Evolutionary conservation across 2,329 filamentous ascomycete species (phyloP), one percentile per base, ranked within the genome.

Genomic region (Apiospora koreana): DNA sequence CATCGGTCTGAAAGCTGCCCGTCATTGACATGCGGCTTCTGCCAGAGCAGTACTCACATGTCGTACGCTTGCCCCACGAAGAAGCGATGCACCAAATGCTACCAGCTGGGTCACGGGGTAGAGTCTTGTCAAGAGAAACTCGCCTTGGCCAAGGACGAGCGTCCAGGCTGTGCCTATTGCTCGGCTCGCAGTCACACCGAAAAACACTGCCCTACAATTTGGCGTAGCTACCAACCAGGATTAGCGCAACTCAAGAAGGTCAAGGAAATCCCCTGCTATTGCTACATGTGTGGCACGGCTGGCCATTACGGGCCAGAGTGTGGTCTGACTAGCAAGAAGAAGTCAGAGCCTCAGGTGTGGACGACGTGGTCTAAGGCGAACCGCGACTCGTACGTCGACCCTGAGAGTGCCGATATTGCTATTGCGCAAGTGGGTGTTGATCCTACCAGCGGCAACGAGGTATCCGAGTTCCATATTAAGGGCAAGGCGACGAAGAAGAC

Each of bases 121-220:
- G 74, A 79, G 0, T 74, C 80, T 9, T 94, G 92, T 76, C 75
- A 79, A 1, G 88, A 91, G 72, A 88, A 89, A 71, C 83, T 92
- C 54, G 78, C 80, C 2, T 73, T 86, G 67, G 81, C 85, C 21
- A 85, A 85, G 72, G 84, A 84, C 21, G 88, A 91, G 69, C 84
- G 84, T 28, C 81, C 86, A 65, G 84, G 86, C 2, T 94, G 92
- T 77, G 87, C 88, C 14, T 82, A 89, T 43, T 94, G 92, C 78
- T 81, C 81, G 48, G 85, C 85, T 62, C 54, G 54, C 8, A 82
- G 85, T 10, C 92, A 94, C 74, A 74, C 85, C 10, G 92, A 93
- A 76, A 77, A 82, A 16, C 80, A 86, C 2, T 94, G 92, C 77
- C 85, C 87, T 68, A 81, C 85, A 65, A 80, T 91, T 31, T 93